A percentile compares a stretch with the other conserved stretches of the same genome.
phyloP scores from a whole-genome alignment of 495 filamentous ascomycete species.

The Podospora anserina region DNA sequence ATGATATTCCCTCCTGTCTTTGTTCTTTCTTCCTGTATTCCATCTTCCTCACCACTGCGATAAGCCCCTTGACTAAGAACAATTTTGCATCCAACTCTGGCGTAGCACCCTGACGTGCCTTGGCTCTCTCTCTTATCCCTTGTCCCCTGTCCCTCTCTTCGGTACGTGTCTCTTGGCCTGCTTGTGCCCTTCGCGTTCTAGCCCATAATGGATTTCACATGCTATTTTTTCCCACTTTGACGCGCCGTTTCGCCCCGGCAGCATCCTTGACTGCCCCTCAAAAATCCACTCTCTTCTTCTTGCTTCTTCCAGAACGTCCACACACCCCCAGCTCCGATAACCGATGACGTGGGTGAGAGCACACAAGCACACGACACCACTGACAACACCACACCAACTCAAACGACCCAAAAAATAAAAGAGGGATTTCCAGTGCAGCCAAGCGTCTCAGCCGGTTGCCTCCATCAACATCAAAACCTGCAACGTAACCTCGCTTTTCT shows the following conservation, averaged over 20 bases:
- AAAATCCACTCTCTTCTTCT: background rate
- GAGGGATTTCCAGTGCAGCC: background rate
- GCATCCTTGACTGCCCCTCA: background rate
- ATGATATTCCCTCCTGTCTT: background rate
- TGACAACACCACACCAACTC: background rate
- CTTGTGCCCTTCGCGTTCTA: background rate
- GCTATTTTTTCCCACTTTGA: background rate
- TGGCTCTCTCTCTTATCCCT: background rate
- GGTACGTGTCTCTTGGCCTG: background rate
- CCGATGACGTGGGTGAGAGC: background rate
- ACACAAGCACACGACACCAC: background rate
- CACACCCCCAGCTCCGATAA: background rate
- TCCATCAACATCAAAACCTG: background rate
- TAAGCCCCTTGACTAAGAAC: background rate
- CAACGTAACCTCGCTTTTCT: too few species aligned
- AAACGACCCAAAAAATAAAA: background rate
- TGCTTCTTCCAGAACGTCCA: background rate
- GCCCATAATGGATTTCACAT: background rate
- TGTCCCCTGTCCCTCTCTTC: background rate
- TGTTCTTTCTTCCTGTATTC: background rate
- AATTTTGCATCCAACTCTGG: background rate
- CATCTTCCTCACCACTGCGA: background rate
- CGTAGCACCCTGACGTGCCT: background rate
- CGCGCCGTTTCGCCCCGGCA: background rate
- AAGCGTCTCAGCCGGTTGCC: background rate